Evolutionary conservation across 345 rosid species (phyloP).

Genomic region (Lepidium aucheri): DNA sequence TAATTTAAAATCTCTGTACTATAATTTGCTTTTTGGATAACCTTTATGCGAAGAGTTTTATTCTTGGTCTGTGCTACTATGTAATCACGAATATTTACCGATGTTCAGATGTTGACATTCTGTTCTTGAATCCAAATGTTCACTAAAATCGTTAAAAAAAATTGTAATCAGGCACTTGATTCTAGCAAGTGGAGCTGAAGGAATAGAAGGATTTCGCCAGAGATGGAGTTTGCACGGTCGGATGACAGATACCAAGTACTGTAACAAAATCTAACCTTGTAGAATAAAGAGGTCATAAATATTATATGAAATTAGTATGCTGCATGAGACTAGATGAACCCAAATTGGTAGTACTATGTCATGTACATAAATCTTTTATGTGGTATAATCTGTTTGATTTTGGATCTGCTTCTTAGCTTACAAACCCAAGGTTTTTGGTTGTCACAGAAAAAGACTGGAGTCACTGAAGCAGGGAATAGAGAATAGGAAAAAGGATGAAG

Average conservation of each 20-base stretch:
- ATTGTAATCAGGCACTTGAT: slow-evolving; percentile 51
- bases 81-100: not conserved
- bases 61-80: not conserved
- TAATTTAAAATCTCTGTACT: not conserved
- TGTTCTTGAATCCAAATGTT: not conserved
- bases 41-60: not conserved
- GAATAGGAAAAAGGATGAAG: slow-evolving; percentile 40
- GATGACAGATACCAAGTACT: slow-evolving; percentile 74
- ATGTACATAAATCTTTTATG: not conserved
- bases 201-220: slow-evolving; percentile 80
- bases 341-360: not conserved
- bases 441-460: slow-evolving; percentile 54
- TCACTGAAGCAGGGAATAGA: slow-evolving; percentile 63
- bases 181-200: slow-evolving; percentile 90
- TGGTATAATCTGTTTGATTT: not conserved
- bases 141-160: not conserved
- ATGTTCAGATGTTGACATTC: not conserved
- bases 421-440: not conserved
- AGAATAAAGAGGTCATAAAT: not conserved
- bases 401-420: not conserved
- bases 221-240: slow-evolving; percentile 97
- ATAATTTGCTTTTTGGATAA: not conserved
- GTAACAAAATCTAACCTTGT: not conserved
- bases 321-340: not conserved
- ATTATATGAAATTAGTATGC: not conserved